A percentile compares a stretch with the other conserved stretches of the same genome.
Evolutionary conservation across 129 eudicot genomes (phyloP).

Genomic region (Centella asiatica): DNA sequence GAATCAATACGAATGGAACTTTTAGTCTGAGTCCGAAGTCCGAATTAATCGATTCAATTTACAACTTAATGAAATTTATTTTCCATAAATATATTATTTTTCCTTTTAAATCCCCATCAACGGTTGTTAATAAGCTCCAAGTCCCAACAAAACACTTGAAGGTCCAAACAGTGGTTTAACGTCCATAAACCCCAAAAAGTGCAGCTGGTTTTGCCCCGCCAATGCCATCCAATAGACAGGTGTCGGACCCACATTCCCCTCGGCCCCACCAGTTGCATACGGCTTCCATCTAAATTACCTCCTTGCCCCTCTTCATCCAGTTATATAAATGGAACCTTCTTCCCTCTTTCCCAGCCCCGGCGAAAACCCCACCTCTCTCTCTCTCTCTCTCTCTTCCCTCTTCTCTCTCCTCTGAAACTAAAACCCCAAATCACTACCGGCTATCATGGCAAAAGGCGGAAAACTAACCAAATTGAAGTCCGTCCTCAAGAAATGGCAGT

Average conservation of each 20-base stretch:
- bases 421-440: background rate
- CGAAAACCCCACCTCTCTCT: background rate
- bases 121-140: too few relatives aligned
- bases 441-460: slow-evolving; percentile 36
- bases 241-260: background rate
- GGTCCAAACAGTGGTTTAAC: background rate
- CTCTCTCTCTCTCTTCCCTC: background rate
- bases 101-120: background rate
- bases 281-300: background rate
- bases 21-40: too few relatives aligned
- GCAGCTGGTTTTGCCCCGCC: slow-evolving; percentile 10
- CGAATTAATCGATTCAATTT: too few relatives aligned
- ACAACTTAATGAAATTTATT: too few relatives aligned
- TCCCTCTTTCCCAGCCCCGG: background rate
- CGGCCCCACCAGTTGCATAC: background rate
- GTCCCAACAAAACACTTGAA: too few relatives aligned
- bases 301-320: background rate
- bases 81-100: background rate
- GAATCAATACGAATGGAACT: too few relatives aligned
- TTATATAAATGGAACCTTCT: slow-evolving; percentile 10
- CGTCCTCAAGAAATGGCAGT: slow-evolving; percentile 56
- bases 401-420: background rate
- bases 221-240: too few relatives aligned
- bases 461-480: slow-evolving; percentile 61
- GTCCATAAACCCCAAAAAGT: background rate